Evolutionary conservation across 1,284 basidiomycete genomes (phyloP).

Genomic region (Mycena sp.): DNA sequence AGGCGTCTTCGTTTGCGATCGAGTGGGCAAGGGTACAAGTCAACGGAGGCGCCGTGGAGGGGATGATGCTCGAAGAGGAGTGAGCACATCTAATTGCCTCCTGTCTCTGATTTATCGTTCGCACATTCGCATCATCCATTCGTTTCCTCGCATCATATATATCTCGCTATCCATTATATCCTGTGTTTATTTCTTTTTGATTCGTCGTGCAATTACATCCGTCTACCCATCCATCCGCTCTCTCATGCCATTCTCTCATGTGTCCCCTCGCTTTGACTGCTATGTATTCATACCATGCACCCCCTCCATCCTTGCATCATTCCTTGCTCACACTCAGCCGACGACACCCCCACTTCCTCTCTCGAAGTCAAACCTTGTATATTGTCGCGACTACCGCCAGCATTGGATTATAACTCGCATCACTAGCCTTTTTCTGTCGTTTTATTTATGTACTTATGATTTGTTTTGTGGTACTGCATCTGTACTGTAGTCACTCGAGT

Average conservation of each 20-base stretch:
- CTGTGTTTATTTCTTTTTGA: slow-evolving; percentile 14
- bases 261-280: slow-evolving; percentile 26
- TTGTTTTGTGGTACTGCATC: slow-evolving; percentile 25
- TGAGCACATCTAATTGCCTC: slow-evolving; percentile 41
- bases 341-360: neutral
- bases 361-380: slow-evolving; percentile 11
- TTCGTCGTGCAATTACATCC: slow-evolving; percentile 14
- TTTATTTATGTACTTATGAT: slow-evolving; percentile 24
- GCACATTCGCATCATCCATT: slow-evolving; percentile 16
- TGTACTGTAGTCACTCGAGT: slow-evolving; percentile 15
- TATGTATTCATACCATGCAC: slow-evolving; percentile 23
- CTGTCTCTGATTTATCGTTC: slow-evolving; percentile 26
- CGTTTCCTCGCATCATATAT: slow-evolving; percentile 16
- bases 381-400: neutral
- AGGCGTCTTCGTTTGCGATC: slow-evolving; percentile 80
- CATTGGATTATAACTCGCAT: neutral
- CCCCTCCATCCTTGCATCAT: slow-evolving; percentile 12
- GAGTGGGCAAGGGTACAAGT: slow-evolving; percentile 67
- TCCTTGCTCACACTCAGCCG: neutral
- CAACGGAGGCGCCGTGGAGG: slow-evolving; percentile 46
- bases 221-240: slow-evolving; percentile 1
- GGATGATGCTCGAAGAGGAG: slow-evolving; percentile 62
- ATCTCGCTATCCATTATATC: slow-evolving; percentile 16
- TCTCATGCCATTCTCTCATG: neutral
- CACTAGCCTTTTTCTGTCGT: slow-evolving; percentile 6